phyloP scores from a whole-genome alignment of 257 asterid species.

The Plantago elongata region DNA sequence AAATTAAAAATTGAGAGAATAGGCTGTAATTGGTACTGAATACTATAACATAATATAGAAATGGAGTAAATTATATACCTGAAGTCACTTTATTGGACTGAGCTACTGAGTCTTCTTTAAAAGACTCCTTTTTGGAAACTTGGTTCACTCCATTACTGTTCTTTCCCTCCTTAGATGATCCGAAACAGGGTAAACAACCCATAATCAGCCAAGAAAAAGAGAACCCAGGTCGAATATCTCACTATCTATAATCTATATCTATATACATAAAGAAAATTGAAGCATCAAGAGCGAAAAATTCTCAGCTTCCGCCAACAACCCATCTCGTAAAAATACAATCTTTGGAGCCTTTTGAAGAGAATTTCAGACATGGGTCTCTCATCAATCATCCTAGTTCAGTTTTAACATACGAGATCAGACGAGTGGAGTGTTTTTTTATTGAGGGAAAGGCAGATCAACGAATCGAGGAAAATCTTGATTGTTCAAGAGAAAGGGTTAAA shows the following conservation, averaged over 20 bases:
- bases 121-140: constrained; percentile 57
- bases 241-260: constrained; percentile 18
- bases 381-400: constrained; percentile 40
- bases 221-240: constrained; percentile 40
- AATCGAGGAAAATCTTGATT: constrained; percentile 61
- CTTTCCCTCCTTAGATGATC: constrained; percentile 57
- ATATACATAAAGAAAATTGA: constrained; percentile 17
- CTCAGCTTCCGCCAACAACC: constrained; percentile 38
- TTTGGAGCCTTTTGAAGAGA: constrained; percentile 27
- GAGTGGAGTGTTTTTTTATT: constrained; percentile 20
- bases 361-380: constrained; percentile 37
- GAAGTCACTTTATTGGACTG: constrained; percentile 55
- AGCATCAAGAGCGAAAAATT: constrained; percentile 21
- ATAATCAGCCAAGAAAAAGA: constrained; percentile 36
- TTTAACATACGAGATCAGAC: constrained; percentile 44
- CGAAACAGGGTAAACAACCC: constrained; percentile 92
- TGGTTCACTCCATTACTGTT: constrained; percentile 46
- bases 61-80: constrained; percentile 39
- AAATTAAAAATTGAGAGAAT: constrained; percentile 6
- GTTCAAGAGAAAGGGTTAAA: constrained; percentile 28
- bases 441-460: constrained; percentile 71
- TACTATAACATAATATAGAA: background rate
- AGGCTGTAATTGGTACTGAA: constrained; percentile 6
- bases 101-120: constrained; percentile 57
- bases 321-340: constrained; percentile 52